A percentile compares a stretch with the other conserved stretches of the same genome.
These are phyloP conservation scores for Candida loeiensis DNA, from an alignment of 805 yeast genomes.

Conservation along the genomic window DNA sequence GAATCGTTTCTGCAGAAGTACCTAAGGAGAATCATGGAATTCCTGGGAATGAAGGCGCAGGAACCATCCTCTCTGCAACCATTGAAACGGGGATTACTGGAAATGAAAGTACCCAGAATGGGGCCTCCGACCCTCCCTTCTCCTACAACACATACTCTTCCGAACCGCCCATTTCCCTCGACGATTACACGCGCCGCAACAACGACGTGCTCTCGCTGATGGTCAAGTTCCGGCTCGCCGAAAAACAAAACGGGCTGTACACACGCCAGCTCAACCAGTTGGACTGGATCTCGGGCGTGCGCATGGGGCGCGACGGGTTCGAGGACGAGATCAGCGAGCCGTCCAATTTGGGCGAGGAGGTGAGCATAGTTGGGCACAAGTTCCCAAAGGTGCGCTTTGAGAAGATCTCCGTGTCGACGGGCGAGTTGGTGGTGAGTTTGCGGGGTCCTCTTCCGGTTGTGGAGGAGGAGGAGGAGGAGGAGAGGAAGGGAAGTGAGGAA, in stretches of 20 bases:
- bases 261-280: constrained; percentile 58
- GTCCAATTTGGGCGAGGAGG: constrained; percentile 84
- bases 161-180: constrained; percentile 36
- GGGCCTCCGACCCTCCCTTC: constrained; percentile 5
- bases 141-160: constrained; percentile 32
- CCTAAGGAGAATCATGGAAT: no score
- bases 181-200: constrained; percentile 29
- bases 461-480: constrained; percentile 2
- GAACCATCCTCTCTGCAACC: no score
- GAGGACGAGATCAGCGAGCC: constrained; percentile 34
- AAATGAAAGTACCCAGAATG: no score
- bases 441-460: constrained; percentile 49
- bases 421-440: constrained; percentile 70
- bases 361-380: constrained; percentile 80
- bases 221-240: constrained; percentile 31
- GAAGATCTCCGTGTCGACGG: constrained; percentile 82
- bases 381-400: constrained; percentile 87
- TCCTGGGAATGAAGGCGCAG: no score
- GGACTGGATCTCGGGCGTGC: constrained; percentile 91
- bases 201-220: constrained; percentile 37
- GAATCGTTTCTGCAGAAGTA: no score
- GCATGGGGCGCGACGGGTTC: constrained; percentile 49
- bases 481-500: background rate
- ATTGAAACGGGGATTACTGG: no score
- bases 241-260: constrained; percentile 29